Evolutionary conservation across 768 basidiomycete genomes (phyloP), one percentile per base, ranked within the genome.

Genomic region (Suillus occidentalis): DNA sequence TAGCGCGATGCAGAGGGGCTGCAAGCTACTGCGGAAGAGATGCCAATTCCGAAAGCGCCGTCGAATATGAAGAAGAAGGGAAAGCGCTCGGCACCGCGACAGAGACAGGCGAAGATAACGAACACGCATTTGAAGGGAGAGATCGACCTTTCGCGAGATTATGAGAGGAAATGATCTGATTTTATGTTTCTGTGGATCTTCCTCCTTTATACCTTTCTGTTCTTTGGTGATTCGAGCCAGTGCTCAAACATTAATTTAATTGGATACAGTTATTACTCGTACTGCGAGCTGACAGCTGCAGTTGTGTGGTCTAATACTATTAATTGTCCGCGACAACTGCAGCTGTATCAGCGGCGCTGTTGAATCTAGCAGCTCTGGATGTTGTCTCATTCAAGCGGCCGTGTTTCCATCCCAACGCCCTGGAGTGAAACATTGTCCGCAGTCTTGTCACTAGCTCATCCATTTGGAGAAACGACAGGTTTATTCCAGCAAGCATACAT

Each of bases 81-180:
- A 69, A 91, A 90, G 69, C 89, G 91, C 59, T 82, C 87, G 14
- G 90, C 85, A 40, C 85, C 86, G 57, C 81, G 88, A 20, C 89
- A 91, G 72, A 85, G 95, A 57, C 89, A 89, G 72, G 87, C 87
- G 63, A 87, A 92, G 70, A 88, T 97, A 69, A 96, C 94, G 45
- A 97, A 97, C 71, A 88, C 90, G 4, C 95, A 97, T 80, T 77
- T 95, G 75, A 91, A 87, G 72, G 91, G 88, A 22, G 88, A 90
- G 71, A 90, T 97, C 80, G 95, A 97, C 77, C 77, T 97, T 59
- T 88, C 89, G 53, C 85, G 85, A 67, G 92, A 94, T 71, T 93
- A 87, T 74, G 79, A 82, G 22, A 55, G 37, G 34, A 69, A 68
- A 50, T 61, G 36, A 62, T 31, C 22, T 6, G 12, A 10, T 53